Evolutionary conservation across 176 grass and related monocot species (phyloP).

Genomic region (Avena insularis): DNA sequence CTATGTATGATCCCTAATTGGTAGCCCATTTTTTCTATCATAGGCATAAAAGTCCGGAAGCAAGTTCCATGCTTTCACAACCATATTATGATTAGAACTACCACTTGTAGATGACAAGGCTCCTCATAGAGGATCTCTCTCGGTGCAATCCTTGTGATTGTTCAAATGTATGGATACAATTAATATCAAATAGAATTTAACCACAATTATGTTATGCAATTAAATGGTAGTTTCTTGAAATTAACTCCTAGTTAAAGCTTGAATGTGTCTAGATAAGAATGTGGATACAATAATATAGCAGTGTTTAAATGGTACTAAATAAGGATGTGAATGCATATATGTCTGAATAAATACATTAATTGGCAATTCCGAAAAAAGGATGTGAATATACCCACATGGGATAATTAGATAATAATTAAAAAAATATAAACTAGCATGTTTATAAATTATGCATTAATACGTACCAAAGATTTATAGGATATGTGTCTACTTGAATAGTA

Average conservation of each 20-base stretch:
- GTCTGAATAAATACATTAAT: neutral
- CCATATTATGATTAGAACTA: neutral
- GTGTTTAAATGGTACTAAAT: neutral
- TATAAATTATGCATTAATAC: neutral
- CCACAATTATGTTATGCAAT: neutral
- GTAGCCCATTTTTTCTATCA: neutral
- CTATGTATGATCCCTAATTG: too few relatives aligned
- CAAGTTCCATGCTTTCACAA: neutral
- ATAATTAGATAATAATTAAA: neutral
- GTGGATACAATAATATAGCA: neutral
- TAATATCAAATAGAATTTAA: neutral
- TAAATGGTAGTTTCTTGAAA: neutral
- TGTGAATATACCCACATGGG: neutral
- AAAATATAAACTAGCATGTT: neutral
- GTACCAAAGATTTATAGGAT: neutral
- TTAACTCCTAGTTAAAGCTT: neutral
- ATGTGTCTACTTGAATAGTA: neutral
- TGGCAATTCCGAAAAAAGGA: neutral
- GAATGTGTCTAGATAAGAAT: neutral
- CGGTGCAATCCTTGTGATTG: neutral
- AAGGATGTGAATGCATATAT: neutral
- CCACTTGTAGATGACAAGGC: neutral
- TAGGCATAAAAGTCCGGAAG: neutral
- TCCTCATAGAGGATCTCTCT: neutral
- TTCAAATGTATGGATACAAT: neutral